Conservation (phyloP, 2,329 filamentous ascomycete genomes). For the Aspergillus alliaceus region DNA sequence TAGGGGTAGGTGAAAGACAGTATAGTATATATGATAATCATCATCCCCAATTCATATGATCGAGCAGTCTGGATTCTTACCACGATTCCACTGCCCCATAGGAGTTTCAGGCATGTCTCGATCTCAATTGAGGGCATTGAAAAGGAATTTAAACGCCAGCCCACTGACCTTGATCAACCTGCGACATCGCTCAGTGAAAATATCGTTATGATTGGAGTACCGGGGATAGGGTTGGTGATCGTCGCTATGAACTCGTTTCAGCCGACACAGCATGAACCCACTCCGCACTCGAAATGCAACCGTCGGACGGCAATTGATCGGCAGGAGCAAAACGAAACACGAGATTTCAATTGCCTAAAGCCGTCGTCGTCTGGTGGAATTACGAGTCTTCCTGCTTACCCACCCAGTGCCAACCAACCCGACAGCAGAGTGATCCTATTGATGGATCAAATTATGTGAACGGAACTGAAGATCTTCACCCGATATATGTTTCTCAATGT, state of each 20-base stretch:
- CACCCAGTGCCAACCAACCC: background rate
- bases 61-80: background rate
- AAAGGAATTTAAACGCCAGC: background rate
- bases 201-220: background rate
- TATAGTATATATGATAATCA: background rate
- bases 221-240: background rate
- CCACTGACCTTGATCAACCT: background rate
- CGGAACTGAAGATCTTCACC: background rate
- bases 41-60: no score
- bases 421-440: background rate
- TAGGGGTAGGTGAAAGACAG: no score
- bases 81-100: background rate
- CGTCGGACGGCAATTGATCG: constrained; percentile 1
- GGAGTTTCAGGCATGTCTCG: background rate
- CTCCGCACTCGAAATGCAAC: background rate
- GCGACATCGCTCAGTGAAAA: background rate
- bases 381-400: background rate
- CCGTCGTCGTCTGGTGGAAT: background rate
- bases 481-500: background rate
- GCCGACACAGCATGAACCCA: background rate
- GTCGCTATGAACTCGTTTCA: background rate
- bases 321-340: background rate
- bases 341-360: background rate
- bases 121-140: no score
- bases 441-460: background rate